Evolutionary conservation across 2,329 filamentous ascomycete species (phyloP).

Genomic region (Byssoonygena ceratinophila): DNA sequence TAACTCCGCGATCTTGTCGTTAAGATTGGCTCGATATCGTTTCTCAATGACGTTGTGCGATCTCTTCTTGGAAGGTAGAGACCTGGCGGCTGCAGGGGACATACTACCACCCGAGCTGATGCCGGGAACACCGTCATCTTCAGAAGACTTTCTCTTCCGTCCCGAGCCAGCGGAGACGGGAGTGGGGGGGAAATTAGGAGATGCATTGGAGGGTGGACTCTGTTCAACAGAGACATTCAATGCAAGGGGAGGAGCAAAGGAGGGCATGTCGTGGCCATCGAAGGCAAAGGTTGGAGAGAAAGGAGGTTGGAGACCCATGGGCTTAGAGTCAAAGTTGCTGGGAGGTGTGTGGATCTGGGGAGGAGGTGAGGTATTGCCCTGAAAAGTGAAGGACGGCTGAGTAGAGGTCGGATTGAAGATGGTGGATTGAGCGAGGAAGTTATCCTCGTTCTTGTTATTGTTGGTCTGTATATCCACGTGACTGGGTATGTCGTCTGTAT

Average conservation of each 20-base stretch:
- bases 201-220: neutral
- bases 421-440: neutral
- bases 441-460: constrained; percentile 9
- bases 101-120: constrained; percentile 45
- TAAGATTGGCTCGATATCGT: constrained; percentile 87
- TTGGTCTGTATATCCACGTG: constrained; percentile 19
- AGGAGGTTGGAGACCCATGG: neutral
- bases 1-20: constrained; percentile 90
- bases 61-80: constrained; percentile 70
- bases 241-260: constrained; percentile 1
- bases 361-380: constrained; percentile 7
- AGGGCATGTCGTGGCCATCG: constrained; percentile 1
- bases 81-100: constrained; percentile 37
- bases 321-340: neutral
- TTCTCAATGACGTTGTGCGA: constrained; percentile 99
- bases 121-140: constrained; percentile 24
- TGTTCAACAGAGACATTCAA: constrained; percentile 5
- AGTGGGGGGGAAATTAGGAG: constrained; percentile 8
- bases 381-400: constrained; percentile 9
- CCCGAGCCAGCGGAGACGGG: constrained; percentile 11
- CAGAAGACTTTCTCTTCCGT: constrained; percentile 12
- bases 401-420: neutral
- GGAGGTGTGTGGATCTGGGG: constrained; percentile 4
- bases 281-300: constrained; percentile 11
- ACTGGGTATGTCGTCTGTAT: constrained; percentile 25